These are phyloP conservation scores for Penicillium antarcticum DNA, from an alignment of 495 filamentous ascomycete species.

Conservation along the genomic window DNA sequence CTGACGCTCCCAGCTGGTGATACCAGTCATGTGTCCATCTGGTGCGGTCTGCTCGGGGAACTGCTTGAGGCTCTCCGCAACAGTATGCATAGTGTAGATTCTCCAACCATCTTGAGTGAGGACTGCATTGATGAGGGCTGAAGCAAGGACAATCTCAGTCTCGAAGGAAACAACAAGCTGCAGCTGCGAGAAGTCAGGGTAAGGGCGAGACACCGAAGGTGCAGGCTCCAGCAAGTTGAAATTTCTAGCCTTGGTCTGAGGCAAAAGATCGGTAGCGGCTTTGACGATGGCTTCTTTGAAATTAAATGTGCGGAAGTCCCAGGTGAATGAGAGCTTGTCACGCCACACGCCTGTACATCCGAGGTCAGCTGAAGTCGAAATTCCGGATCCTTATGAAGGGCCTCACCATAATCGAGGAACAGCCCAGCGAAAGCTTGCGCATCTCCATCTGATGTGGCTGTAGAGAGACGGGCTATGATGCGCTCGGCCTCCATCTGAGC, in stretches of 20 bases:
- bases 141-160: slow-evolving; percentile 20
- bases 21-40: slow-evolving; percentile 25
- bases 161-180: slow-evolving; percentile 23
- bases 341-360: slow-evolving; percentile 21
- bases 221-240: slow-evolving; percentile 21
- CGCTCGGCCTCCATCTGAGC: slow-evolving; percentile 16
- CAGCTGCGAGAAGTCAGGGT: slow-evolving; percentile 20
- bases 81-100: slow-evolving; percentile 24
- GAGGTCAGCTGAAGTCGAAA: slow-evolving; percentile 3
- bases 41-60: slow-evolving; percentile 13
- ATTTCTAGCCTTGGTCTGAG: slow-evolving; percentile 19
- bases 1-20: slow-evolving; percentile 22
- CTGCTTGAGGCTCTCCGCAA: slow-evolving; percentile 17
- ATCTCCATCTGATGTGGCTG: slow-evolving; percentile 7
- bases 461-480: slow-evolving; percentile 12
- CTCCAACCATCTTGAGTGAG: slow-evolving; percentile 19
- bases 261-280: slow-evolving; percentile 22
- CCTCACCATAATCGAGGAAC: slow-evolving; percentile 22
- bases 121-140: slow-evolving; percentile 23
- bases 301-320: slow-evolving; percentile 27
- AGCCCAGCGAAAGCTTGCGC: slow-evolving; percentile 17
- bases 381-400: not conserved
- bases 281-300: slow-evolving; percentile 17
- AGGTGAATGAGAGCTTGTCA: slow-evolving; percentile 23
- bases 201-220: slow-evolving; percentile 15